A percentile compares a stretch with the other conserved stretches of the same genome.
These are phyloP conservation scores for Coelastrella sp. DNA, from an alignment of 139 green algal genomes.

Conservation along the genomic window DNA sequence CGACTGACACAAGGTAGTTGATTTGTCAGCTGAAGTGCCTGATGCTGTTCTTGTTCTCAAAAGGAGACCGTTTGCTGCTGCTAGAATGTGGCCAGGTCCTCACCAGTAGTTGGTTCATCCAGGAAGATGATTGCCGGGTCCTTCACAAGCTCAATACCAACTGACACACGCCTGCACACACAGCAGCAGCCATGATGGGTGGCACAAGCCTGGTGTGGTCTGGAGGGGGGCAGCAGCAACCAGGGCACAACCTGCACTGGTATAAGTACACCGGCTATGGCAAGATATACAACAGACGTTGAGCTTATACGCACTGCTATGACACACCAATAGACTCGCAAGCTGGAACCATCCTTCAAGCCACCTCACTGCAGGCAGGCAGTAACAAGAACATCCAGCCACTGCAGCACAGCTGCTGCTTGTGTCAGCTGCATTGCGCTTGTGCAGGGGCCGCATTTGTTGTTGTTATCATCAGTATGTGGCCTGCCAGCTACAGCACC, in stretches of 20 bases:
- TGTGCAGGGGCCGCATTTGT: too few species aligned
- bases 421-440: not conserved
- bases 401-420: not conserved
- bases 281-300: too few species aligned
- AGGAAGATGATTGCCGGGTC: conserved; percentile 76
- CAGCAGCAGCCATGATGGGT: not conserved
- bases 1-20: not conserved
- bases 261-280: too few species aligned
- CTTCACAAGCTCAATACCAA: conserved; percentile 84
- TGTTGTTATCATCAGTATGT: too few species aligned
- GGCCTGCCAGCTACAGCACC: not conserved
- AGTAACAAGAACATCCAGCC: not conserved
- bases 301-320: too few species aligned
- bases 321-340: too few species aligned
- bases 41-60: not conserved
- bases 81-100: too few species aligned
- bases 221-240: not conserved
- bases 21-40: too few species aligned
- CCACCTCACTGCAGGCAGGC: not conserved
- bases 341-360: too few species aligned
- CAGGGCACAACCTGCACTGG: not conserved
- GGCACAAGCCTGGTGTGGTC: too few species aligned
- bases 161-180: conserved; percentile 55
- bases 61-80: conserved; percentile 32
- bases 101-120: conserved; percentile 79